Evolutionary conservation across 73 alveolate species (phyloP).

Genomic region (Tetrahymena borealis): DNA sequence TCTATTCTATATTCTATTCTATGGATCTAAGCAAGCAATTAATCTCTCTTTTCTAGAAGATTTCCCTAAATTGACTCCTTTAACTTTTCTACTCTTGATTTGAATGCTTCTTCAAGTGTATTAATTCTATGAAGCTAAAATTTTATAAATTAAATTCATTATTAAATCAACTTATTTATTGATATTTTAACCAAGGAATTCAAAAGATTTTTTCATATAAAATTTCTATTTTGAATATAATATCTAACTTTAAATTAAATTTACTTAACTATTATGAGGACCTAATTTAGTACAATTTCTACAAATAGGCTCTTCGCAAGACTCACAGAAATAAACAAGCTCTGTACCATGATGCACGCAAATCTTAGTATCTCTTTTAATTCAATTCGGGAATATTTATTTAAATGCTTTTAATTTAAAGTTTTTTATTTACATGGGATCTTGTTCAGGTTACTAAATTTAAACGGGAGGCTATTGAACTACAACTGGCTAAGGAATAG

Average conservation of each 20-base stretch:
- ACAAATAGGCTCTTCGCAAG: slow-evolving; percentile 94
- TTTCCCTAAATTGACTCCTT: slow-evolving; percentile 65
- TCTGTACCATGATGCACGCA: slow-evolving; percentile 72
- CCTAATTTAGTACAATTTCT: slow-evolving; percentile 93
- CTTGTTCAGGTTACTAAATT: no score
- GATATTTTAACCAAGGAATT: no score
- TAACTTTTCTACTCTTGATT: slow-evolving; percentile 67
- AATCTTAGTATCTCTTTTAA: not conserved
- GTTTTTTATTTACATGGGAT: not conserved
- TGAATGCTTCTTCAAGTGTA: slow-evolving; percentile 83
- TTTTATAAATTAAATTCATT: no score
- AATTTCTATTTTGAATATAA: no score
- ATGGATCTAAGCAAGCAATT: slow-evolving; percentile 77
- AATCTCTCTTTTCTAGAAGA: slow-evolving; percentile 79
- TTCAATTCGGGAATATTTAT: not conserved
- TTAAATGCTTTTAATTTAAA: not conserved
- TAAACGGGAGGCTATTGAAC: no score
- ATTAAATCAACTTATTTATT: no score
- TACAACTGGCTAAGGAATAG: slow-evolving; percentile 4
- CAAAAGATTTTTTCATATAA: no score
- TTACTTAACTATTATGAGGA: slow-evolving; percentile 85
- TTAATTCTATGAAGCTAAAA: slow-evolving; percentile 85
- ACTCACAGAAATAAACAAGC: slow-evolving; percentile 82
- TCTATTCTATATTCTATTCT: slow-evolving; percentile 69
- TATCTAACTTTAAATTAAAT: no score